Evolutionary conservation across 306 rosid species (phyloP), one percentile per base, ranked within the genome.

Genomic region (Lathyrus tuberosus): DNA sequence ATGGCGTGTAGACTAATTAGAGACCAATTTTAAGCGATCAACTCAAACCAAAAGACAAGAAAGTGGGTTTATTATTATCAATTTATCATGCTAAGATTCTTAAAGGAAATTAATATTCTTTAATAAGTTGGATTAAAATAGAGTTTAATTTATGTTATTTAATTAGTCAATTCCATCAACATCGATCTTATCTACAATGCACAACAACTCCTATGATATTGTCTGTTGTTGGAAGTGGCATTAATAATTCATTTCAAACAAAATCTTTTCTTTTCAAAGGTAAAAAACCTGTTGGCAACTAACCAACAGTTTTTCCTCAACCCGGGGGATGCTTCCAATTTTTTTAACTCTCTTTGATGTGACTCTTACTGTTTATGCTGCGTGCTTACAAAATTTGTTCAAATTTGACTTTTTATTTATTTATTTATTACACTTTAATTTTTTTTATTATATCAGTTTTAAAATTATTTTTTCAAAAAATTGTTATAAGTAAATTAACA

Each of bases 301-400:
- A 76, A 65, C 84, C 87, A 79, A 73, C 87, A 79, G 65, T 56
- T 49, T 60, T 83, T 79, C 76, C 70, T 53, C 57, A 75, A 47
- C 62, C 31, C 9, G 17, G 78, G 78, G 78, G 6, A 67, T 33
- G 75, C 71, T 18, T 46, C 68, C 43, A 53, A n/a, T 5, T 57
- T 44, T 12, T 43, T 62, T 40, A 64, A 69, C 38, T 31, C 59
- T 37, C 28, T 26, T 61, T 61, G 54, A 79, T 30, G 31, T 16
- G 46, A 63, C 62, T 61, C 15, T 26, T 4, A 24, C 66, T 48
- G 9, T 47, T n/a, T 17, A 28, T 3, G 5, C 31, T 14, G 0
- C 14, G 20, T 65, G 38, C 28, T 51, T 20, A 20, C 22, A n/a
- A n/a, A n/a, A n/a, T n/a, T n/a, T n/a, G n/a, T n/a, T n/a, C n/a